phyloP scores from a whole-genome alignment of 2,329 filamentous ascomycete genomes.

The Neofusicoccum kwambonambiense region DNA sequence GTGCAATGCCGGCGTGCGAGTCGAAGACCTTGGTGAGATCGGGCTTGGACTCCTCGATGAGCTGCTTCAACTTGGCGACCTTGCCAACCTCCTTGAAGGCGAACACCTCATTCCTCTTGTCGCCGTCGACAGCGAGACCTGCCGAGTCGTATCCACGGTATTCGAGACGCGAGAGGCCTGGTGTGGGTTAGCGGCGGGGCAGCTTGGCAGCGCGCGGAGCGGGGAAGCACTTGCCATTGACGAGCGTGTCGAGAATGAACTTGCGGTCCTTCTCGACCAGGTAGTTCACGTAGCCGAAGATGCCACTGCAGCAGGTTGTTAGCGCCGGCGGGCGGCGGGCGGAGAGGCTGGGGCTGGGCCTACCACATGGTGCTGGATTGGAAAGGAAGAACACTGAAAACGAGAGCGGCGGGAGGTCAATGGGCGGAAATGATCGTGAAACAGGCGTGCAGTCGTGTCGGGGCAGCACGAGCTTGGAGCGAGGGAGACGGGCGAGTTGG shows the following conservation, averaged over 20 bases:
- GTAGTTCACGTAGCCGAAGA: conserved; percentile 99
- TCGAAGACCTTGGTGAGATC: conserved; percentile 93
- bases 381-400: conserved; percentile 12
- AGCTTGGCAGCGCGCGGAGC: conserved; percentile 15
- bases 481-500: conserved; percentile 8
- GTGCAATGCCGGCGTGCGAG: conserved; percentile 96
- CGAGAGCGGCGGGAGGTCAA: conserved; percentile 4
- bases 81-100: conserved; percentile 99
- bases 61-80: conserved; percentile 91
- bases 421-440: conserved; percentile 16
- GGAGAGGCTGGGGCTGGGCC: not conserved
- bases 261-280: conserved; percentile 97
- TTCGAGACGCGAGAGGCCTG: conserved; percentile 91
- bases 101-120: conserved; percentile 97
- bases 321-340: not conserved
- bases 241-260: conserved; percentile 91
- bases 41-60: conserved; percentile 80
- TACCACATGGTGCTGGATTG: conserved; percentile 17
- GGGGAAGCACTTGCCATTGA: conserved; percentile 71
- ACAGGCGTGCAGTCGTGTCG: conserved; percentile 7
- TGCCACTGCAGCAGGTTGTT: conserved; percentile 61
- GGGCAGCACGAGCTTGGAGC: not conserved
- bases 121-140: conserved; percentile 90
- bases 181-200: conserved; percentile 21
- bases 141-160: conserved; percentile 99